phyloP scores from a whole-genome alignment of 805 yeast genomes.

The Saccharomycopsis sp. region DNA sequence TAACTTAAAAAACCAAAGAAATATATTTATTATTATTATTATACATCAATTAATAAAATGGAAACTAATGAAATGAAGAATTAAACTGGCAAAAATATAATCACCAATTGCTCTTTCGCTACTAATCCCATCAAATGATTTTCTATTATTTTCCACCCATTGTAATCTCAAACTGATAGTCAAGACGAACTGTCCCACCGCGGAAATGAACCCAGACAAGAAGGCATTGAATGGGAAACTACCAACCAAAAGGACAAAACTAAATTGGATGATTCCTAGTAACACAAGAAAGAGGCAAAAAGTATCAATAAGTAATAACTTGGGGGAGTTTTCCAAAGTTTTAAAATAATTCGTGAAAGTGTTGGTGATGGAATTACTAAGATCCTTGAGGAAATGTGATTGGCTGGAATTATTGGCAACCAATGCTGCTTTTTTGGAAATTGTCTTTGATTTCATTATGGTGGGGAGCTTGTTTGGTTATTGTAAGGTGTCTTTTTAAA shows the following conservation, averaged over 20 bases:
- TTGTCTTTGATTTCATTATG: too few relatives aligned
- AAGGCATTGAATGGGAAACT: conserved; percentile 97
- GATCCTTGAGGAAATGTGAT: too few relatives aligned
- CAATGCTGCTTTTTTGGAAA: too few relatives aligned
- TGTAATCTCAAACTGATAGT: conserved; percentile 78
- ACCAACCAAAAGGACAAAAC: conserved; percentile 67
- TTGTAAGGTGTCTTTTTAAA: too few relatives aligned
- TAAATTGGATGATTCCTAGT: conserved; percentile 70
- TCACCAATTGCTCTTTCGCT: conserved; percentile 70
- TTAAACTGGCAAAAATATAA: conserved; percentile 74
- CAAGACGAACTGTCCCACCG: conserved; percentile 94
- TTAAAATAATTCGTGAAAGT: conserved; percentile 14
- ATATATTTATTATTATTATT: too few relatives aligned
- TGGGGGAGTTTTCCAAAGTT: conserved; percentile 6
- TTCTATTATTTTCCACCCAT: conserved; percentile 30
- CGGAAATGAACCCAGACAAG: conserved; percentile 80
- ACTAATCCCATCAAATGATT: conserved; percentile 32
- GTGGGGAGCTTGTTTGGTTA: too few relatives aligned
- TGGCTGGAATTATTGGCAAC: too few relatives aligned
- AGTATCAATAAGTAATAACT: conserved; percentile 57
- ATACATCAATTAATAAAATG: conserved; percentile 72
- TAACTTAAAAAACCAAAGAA: neutral
- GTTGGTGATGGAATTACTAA: conserved; percentile 6
- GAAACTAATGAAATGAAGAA: conserved; percentile 77
- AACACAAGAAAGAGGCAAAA: conserved; percentile 67